Conservation (phyloP, 164 flowering plant genomes). For the Nymphaea colorata region DNA sequence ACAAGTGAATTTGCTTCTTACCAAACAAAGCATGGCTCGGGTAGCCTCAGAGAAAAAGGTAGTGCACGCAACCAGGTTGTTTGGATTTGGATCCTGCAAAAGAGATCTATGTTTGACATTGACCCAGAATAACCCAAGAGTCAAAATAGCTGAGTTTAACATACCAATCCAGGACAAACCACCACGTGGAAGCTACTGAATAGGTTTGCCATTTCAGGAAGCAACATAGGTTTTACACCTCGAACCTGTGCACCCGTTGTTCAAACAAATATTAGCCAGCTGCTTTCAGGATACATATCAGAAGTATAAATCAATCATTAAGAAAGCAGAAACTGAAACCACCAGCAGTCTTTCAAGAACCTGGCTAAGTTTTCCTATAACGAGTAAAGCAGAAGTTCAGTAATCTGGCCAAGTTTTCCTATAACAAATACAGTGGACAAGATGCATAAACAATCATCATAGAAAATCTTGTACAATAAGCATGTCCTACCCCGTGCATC, state of each 20-base stretch:
- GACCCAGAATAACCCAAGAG: background rate
- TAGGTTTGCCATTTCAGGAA: constrained; percentile 74
- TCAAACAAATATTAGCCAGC: no score
- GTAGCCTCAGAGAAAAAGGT: constrained; percentile 84
- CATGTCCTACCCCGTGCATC: no score
- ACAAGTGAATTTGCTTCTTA: constrained; percentile 20
- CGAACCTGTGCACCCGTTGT: constrained; percentile 47
- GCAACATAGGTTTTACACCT: constrained; percentile 77
- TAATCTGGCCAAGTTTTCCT: no score
- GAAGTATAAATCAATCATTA: no score
- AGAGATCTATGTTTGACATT: background rate
- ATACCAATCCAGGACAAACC: constrained; percentile 89
- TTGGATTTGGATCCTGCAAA: constrained; percentile 94
- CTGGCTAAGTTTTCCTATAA: no score
- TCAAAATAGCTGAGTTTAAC: constrained; percentile 10
- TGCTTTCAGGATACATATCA: no score
- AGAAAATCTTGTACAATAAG: no score
- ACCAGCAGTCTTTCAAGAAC: no score
- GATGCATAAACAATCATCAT: no score
- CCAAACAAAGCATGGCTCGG: constrained; percentile 91
- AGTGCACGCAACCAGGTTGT: constrained; percentile 90
- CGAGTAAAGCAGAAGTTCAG: no score
- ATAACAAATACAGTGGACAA: no score
- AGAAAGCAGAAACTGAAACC: no score
- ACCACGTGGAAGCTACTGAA: constrained; percentile 51